Conservation (phyloP, 495 filamentous ascomycete species). For the Extremus antarcticus region DNA sequence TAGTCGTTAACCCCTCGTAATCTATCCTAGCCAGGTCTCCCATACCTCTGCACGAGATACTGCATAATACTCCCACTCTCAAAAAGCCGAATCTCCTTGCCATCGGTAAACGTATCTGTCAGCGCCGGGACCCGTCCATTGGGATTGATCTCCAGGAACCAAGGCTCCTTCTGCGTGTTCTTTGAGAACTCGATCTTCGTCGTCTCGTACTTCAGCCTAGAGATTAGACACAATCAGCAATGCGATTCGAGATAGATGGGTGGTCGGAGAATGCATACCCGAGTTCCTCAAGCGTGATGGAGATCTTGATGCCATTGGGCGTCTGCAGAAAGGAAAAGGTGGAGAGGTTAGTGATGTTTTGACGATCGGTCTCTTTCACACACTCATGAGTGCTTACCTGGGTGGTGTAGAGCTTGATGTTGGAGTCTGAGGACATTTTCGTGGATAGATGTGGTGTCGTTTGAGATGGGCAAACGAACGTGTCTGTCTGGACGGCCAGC, state of each 20-base stretch:
- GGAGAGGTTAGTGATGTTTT: too few species aligned
- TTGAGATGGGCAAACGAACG: neutral
- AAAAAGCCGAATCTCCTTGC: conserved; percentile 63
- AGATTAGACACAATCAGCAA: conserved; percentile 4
- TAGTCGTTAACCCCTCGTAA: neutral
- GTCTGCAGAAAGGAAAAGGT: too few species aligned
- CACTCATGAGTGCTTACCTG: too few species aligned
- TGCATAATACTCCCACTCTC: conserved; percentile 80
- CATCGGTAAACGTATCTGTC: conserved; percentile 58
- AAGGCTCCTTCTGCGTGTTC: conserved; percentile 68
- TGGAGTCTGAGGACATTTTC: conserved; percentile 25
- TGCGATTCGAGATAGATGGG: too few species aligned
- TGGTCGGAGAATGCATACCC: conserved; percentile 25
- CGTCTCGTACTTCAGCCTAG: conserved; percentile 41
- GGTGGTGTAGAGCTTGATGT: conserved; percentile 35
- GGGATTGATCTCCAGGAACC: conserved; percentile 88
- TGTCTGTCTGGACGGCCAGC: too few species aligned
- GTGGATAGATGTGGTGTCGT: neutral
- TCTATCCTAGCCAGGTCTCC: neutral
- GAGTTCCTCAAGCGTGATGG: conserved; percentile 82
- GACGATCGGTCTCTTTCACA: too few species aligned
- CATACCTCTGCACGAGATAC: conserved; percentile 57
- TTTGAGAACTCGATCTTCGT: conserved; percentile 59
- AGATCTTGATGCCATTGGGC: conserved; percentile 71
- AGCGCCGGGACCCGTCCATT: conserved; percentile 93